Base-by-base conservation (phyloP, 345 rosid genomes). In the Camelina neglecta region DNA sequence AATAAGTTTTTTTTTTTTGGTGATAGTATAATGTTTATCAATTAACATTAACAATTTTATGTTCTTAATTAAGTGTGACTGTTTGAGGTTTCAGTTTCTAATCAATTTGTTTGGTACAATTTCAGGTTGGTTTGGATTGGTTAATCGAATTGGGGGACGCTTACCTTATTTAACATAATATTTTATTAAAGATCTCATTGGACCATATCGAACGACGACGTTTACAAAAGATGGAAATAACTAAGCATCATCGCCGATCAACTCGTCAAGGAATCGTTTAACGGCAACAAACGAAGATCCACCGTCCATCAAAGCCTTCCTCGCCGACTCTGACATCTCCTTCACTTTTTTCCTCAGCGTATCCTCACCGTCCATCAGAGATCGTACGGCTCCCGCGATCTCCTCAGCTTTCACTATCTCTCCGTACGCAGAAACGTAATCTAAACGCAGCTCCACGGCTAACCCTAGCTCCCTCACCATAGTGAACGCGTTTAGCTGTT, bases 401-500 rank as follows among this genome's bases (percentile, higher is more conserved):
- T 83, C 88, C 15, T 83, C 78, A 18, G 76, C 85, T 73, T 29
- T 35, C 66, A 82, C 81, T 4, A 82, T 2, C 44, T 74, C 68
- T 23, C 67, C 82, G 1, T 63, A 4, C 23, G 71, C 61, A 3
- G 71, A 36, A 2, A 68, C 68, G 39, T 72, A 83, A 59, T 86
- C 86, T 20, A 86, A n/a, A 15, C 81, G 81, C 71, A 81, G 4
- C 67, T 83, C 83, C 42, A 65, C 68, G 0, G 84, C 80, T 24
- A 83, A 42, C 7, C 84, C 87, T 20, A 76, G 20, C 60, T 88
- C 88, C 57, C 74, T 83, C 60, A 79, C 83, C 87, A 84, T 82
- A 15, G 23, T 51, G 42, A 80, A 86, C 0, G 86, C 92, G 9
- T 83, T 88, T 9, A 83, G 71, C 79, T 86, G 92, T 26, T 84